Evolutionary conservation across 768 basidiomycete species (phyloP).

Genomic region (Phaffia tasmanica): DNA sequence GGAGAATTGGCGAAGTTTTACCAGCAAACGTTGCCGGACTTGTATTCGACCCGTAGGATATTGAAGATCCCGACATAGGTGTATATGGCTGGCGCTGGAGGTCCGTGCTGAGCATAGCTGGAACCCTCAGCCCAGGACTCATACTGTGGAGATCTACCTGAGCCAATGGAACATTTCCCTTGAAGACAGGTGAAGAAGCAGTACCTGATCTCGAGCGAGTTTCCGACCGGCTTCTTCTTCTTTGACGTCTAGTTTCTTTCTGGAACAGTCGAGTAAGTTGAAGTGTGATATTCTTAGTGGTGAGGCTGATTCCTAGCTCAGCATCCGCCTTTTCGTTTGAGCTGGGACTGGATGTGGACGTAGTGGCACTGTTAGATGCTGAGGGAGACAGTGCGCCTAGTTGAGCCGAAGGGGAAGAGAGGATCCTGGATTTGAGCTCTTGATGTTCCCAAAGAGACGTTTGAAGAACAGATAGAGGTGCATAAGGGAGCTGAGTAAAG

Average conservation of each 20-base stretch:
- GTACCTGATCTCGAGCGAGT: not conserved
- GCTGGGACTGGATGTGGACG: not conserved
- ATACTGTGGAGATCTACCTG: not conserved
- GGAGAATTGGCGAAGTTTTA: not conserved
- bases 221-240: not conserved
- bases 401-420: conserved; percentile 3
- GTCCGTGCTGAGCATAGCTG: not conserved
- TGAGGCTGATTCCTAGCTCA: conserved; percentile 56
- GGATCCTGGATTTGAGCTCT: conserved; percentile 34
- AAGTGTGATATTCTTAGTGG: conserved; percentile 47
- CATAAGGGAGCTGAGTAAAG: conserved; percentile 56
- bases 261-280: conserved; percentile 1
- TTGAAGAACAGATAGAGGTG: conserved; percentile 56
- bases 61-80: conserved; percentile 1
- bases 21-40: too few species aligned
- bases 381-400: not conserved
- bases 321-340: conserved; percentile 2
- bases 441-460: conserved; percentile 59
- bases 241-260: conserved; percentile 8
- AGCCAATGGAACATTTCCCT: not conserved
- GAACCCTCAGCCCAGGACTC: not conserved
- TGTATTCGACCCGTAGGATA: too few species aligned
- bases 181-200: not conserved
- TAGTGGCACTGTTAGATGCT: not conserved
- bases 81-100: not conserved